phyloP scores from a whole-genome alignment of 768 basidiomycete species.

The Coprinopsis cinerea region DNA sequence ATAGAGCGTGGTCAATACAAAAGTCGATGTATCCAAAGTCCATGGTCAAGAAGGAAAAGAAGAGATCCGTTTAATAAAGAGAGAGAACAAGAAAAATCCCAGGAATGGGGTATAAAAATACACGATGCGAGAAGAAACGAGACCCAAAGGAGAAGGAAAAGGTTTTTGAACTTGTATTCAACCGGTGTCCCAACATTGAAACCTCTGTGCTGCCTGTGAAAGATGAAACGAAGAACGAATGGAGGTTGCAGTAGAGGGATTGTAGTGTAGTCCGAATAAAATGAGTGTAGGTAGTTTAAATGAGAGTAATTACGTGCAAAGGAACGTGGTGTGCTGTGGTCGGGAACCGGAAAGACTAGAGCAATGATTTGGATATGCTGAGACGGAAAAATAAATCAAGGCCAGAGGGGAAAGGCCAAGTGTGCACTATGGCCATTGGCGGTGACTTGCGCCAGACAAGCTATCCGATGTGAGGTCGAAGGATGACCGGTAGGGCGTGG shows the following conservation, averaged over 20 bases:
- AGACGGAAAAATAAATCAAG: background rate
- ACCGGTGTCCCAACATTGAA: conserved; percentile 10
- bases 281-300: conserved; percentile 8
- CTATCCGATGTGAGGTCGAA: conserved; percentile 1
- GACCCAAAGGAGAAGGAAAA: background rate
- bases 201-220: background rate
- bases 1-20: background rate
- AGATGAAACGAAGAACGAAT: background rate
- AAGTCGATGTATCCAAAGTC: background rate
- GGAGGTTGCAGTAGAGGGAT: background rate
- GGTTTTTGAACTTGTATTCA: background rate
- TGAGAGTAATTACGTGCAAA: conserved; percentile 3
- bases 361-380: background rate
- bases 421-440: conserved; percentile 2
- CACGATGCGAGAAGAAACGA: background rate
- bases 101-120: background rate
- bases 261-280: conserved; percentile 12
- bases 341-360: conserved; percentile 1
- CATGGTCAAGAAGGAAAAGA: background rate
- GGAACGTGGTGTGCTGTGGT: background rate
- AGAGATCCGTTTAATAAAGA: background rate
- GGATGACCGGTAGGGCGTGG: conserved; percentile 4
- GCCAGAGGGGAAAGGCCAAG: background rate
- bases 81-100: background rate
- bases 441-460: background rate